Conservation (phyloP, 192 early-diverging fungal species). For the Cetraspora pellucida region DNA sequence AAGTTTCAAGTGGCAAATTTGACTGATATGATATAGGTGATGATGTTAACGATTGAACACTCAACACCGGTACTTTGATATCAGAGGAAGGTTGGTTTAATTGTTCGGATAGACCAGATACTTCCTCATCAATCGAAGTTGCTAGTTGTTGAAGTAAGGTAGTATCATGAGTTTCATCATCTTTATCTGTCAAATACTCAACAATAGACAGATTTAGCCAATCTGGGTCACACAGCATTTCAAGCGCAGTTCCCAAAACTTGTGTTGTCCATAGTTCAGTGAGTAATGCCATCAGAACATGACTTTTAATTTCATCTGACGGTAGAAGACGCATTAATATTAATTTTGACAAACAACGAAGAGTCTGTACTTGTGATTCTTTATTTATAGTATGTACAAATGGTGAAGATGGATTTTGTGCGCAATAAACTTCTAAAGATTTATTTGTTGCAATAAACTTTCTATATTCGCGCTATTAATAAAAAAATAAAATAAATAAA, state of each 20-base stretch:
- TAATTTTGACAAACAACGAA: constrained; percentile 41
- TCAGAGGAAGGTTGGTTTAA: constrained; percentile 2
- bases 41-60: too few species aligned
- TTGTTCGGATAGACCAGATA: constrained; percentile 14
- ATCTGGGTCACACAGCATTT: constrained; percentile 55
- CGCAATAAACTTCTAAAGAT: constrained; percentile 12
- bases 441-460: constrained; percentile 16
- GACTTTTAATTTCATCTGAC: constrained; percentile 44
- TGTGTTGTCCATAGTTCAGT: constrained; percentile 54
- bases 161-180: constrained; percentile 9
- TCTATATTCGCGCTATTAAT: constrained; percentile 39
- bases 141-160: constrained; percentile 23
- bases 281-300: constrained; percentile 47
- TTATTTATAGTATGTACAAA: constrained; percentile 42
- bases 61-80: too few species aligned
- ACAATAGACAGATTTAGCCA: constrained; percentile 56
- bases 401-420: constrained; percentile 35
- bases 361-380: constrained; percentile 42
- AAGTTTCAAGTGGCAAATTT: too few species aligned
- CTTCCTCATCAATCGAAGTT: constrained; percentile 23
- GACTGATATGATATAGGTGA: too few species aligned
- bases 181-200: constrained; percentile 42
- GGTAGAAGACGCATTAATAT: constrained; percentile 44
- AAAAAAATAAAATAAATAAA: too few species aligned
- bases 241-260: constrained; percentile 47